Base-by-base conservation (phyloP, 2,329 filamentous ascomycete genomes). In the Neofusicoccum ribis region DNA sequence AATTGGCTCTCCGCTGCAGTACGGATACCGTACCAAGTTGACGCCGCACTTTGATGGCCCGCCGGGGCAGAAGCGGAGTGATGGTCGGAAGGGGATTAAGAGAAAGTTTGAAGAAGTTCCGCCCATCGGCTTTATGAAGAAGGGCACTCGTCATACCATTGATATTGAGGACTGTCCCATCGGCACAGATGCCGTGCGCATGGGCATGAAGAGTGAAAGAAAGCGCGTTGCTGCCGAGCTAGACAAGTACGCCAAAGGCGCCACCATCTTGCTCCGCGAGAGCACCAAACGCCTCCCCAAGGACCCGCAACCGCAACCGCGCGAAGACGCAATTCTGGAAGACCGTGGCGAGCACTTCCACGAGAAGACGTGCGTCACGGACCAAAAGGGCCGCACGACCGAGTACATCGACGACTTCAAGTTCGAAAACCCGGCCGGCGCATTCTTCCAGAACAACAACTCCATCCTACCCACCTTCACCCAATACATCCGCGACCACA, bases 381-480 rank as follows among this genome's bases (percentile, higher is more conserved):
- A 97, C 79, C 87, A 88, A 76, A 96, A 94, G 69, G 90, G 86
- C 69, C 91, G 85, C 59, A 89, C 91, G 3, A 93, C 91, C 36
- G 95, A 99, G 78, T 97, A 96, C 79, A 86, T 99, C 68, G 92
- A 90, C 73, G 81, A 88, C 77, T 95, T 90, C 81, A 83, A 89
- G 73, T 97, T 99, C 81, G 89, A 89, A 76, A 98, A 96, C 81
- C 92, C 91, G 2, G 95, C 95, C 11, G 93, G 93, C 66, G 88
- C 92, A 61, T 99, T 99, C 82, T 99, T 99, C 86, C 95, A 99
- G 76, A 99, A 99, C 84, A 99, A 99, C 85, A 98, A 98, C 83
- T 96, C 93, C 64, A 98, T 99, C 79, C 89, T 99, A 27, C 88
- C 91, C 36, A 80, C 83, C 15, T 96, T 98, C 79, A 96, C 93